Conservation (phyloP, 257 asterid genomes). For the Solanum paucissectum region DNA sequence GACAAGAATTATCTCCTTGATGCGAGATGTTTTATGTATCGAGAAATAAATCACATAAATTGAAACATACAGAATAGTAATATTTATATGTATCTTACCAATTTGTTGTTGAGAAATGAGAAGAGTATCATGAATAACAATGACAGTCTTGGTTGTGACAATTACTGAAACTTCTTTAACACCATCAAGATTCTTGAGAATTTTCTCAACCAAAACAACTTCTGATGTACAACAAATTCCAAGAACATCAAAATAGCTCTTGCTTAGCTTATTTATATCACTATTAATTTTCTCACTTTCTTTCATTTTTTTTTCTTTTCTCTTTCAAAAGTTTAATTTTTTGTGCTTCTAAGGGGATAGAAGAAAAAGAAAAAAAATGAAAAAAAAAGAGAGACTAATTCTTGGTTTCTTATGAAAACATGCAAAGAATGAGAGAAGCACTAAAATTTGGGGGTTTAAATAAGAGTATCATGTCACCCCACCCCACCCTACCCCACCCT, state of each 20-base stretch:
- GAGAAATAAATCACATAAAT: background rate
- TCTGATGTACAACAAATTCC: constrained; percentile 74
- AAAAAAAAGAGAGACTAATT: background rate
- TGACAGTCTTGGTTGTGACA: constrained; percentile 52
- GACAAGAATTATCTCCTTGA: background rate
- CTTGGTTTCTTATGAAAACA: background rate
- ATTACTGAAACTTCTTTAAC: constrained; percentile 50
- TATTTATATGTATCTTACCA: constrained; percentile 19
- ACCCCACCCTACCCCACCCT: no score
- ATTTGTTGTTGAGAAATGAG: constrained; percentile 48
- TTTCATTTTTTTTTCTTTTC: background rate
- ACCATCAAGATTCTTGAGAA: constrained; percentile 55
- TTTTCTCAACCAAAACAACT: constrained; percentile 38
- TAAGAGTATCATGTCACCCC: background rate
- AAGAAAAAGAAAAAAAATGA: background rate
- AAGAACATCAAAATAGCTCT: constrained; percentile 79
- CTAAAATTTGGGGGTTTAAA: background rate
- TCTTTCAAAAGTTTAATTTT: background rate
- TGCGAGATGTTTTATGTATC: background rate
- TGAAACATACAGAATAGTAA: background rate
- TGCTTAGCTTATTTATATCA: background rate
- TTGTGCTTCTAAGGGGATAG: background rate
- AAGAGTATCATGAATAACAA: constrained; percentile 53
- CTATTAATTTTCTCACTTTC: background rate
- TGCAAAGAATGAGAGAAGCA: background rate